Evolutionary conservation across 2,329 filamentous ascomycete species (phyloP).

Genomic region (Stemphylium lycopersici): DNA sequence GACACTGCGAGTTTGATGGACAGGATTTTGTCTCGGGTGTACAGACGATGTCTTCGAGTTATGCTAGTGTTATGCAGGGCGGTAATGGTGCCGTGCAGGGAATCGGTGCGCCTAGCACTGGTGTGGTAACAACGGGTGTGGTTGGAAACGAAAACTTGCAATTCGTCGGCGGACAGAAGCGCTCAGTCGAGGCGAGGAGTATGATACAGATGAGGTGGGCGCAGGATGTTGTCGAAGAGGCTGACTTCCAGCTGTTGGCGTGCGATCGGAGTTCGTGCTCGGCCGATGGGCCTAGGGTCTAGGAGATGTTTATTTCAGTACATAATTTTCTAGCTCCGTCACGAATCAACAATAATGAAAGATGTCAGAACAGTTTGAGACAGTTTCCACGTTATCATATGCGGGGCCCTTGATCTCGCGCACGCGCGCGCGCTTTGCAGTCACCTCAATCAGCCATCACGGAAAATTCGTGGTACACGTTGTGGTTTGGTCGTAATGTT

Average conservation of each 20-base stretch:
- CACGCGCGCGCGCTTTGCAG: not conserved
- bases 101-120: slow-evolving; percentile 49
- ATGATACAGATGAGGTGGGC: slow-evolving; percentile 43
- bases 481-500: slow-evolving; percentile 36
- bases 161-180: slow-evolving; percentile 45
- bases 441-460: slow-evolving; percentile 9
- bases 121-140: slow-evolving; percentile 57
- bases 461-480: not conserved
- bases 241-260: slow-evolving; percentile 26
- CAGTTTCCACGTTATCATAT: not conserved
- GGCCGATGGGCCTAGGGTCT: slow-evolving; percentile 8
- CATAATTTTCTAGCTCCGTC: not conserved
- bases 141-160: slow-evolving; percentile 57
- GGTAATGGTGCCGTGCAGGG: slow-evolving; percentile 58
- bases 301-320: slow-evolving; percentile 1
- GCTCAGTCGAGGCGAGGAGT: slow-evolving; percentile 21
- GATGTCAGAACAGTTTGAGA: not conserved
- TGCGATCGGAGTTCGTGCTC: slow-evolving; percentile 36
- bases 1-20: slow-evolving; percentile 65
- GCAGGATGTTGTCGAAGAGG: slow-evolving; percentile 29
- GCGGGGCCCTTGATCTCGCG: not conserved
- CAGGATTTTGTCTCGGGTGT: slow-evolving; percentile 62
- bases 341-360: not conserved
- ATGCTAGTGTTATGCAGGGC: slow-evolving; percentile 60
- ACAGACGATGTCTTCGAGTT: slow-evolving; percentile 62